Base-by-base conservation (phyloP, 345 rosid genomes). In the Trapa incisa region DNA sequence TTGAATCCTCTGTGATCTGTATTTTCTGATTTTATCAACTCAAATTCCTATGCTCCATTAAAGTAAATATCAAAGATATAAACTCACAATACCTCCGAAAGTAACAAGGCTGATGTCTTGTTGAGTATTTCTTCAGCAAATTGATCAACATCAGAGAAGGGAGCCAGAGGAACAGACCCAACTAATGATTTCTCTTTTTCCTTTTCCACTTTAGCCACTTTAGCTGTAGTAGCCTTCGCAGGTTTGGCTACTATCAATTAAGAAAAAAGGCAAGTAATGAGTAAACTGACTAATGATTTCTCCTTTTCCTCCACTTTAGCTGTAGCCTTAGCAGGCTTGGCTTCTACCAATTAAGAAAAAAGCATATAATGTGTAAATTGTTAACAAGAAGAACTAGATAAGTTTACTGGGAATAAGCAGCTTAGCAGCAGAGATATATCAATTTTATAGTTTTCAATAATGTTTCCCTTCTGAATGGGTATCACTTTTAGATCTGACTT, bases 51-150 rank as follows among this genome's bases (percentile, higher is more conserved):
- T 76, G 6, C 11, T 29, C 63, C 35, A 29, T 47, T 1, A 45
- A 14, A 41, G 38, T 43, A 10, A 9, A 22, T 32, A 13, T 32
- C 15, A 17, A 15, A 37, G 32, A 54, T 22, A 17, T 1, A 17
- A 8, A 45, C 17, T 39, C 39, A 47, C 65, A 68, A 66, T 79
- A 90, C 97, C 70, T 80, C 86, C 33, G 92, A 81, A 62, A 87
- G 81, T 71, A 87, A 62, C 37, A 82, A 68, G 71, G 84, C 70
- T 17, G 91, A 82, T 36, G 84, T 78, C 74, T 75, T 90, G 63
- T 82, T 72, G 64, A 90, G 75, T 70, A 88, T 77, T 74, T 93
- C 89, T 63, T 88, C 89, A 71, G 83, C 92, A 54, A 93, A 83
- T 50, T 74, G 81, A 75, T 72, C 89, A 6, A 84, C 76, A 66